Percentiles rank a stretch among this genome's conserved stretches.
phyloP scores from a whole-genome alignment of 2,329 filamentous ascomycete genomes.

The Alternaria sp. region DNA sequence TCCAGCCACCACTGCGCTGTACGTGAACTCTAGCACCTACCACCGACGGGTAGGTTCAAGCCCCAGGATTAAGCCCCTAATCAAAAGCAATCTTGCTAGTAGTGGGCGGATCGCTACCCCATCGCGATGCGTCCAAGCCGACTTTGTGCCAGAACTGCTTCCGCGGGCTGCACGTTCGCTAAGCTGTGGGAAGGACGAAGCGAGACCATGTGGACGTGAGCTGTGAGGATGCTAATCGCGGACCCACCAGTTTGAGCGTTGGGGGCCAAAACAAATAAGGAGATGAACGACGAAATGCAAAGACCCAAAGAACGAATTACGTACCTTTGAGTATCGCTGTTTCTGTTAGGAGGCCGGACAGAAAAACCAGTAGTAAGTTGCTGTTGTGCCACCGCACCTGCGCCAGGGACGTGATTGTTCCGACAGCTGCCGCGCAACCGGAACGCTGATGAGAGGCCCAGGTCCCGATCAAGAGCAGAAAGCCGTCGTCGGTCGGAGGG shows the following conservation, averaged over 20 bases:
- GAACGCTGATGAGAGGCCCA: constrained; percentile 29
- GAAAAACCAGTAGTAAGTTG: constrained; percentile 13
- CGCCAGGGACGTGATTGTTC: constrained; percentile 26
- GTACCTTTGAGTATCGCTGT: background rate
- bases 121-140: constrained; percentile 21
- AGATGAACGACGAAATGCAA: constrained; percentile 2
- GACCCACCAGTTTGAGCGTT: constrained; percentile 26
- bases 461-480: constrained; percentile 22
- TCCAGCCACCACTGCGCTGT: constrained; percentile 37
- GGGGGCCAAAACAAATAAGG: constrained; percentile 28
- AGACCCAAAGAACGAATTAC: constrained; percentile 9
- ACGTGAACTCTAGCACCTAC: constrained; percentile 35
- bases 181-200: constrained; percentile 12
- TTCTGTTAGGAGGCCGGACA: constrained; percentile 20
- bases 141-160: constrained; percentile 19
- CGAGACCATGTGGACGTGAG: constrained; percentile 15
- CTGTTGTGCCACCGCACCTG: constrained; percentile 34
- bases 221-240: constrained; percentile 16
- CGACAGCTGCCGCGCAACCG: constrained; percentile 20
- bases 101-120: constrained; percentile 32
- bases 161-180: constrained; percentile 21
- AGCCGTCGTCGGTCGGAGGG: constrained; percentile 17
- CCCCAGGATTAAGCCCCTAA: constrained; percentile 28
- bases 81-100: constrained; percentile 33
- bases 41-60: constrained; percentile 30